Conservation (phyloP, 2,329 filamentous ascomycete genomes). For the Venturia nashicola region DNA sequence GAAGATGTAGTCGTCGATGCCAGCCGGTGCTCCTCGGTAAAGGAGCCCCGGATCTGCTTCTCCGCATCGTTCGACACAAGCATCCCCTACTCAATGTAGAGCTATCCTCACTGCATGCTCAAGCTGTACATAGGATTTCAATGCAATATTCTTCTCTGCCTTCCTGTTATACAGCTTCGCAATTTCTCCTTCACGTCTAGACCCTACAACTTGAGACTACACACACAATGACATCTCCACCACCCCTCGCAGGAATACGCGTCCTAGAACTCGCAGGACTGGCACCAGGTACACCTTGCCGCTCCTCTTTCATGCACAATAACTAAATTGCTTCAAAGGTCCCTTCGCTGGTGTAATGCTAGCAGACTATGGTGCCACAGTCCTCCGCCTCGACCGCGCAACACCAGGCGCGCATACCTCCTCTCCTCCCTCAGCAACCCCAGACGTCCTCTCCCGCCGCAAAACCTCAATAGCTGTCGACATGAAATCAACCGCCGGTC, state of each 20-base stretch:
- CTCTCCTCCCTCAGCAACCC: slow-evolving; percentile 35
- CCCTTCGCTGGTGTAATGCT: slow-evolving; percentile 78
- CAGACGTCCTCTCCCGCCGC: slow-evolving; percentile 65
- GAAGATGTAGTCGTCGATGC: neutral
- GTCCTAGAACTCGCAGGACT: slow-evolving; percentile 56
- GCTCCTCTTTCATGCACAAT: slow-evolving; percentile 11
- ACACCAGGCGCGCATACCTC: slow-evolving; percentile 27
- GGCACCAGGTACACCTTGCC: slow-evolving; percentile 34
- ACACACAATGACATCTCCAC: slow-evolving; percentile 17
- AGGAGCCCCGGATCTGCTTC: slow-evolving; percentile 3
- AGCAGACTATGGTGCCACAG: slow-evolving; percentile 76
- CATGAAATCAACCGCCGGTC: slow-evolving; percentile 55
- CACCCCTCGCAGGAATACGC: slow-evolving; percentile 44
- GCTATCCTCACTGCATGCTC: neutral
- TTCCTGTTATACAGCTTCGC: neutral
- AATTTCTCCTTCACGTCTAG: neutral
- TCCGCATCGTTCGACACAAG: slow-evolving; percentile 1
- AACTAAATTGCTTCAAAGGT: slow-evolving; percentile 35
- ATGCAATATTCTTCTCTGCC: neutral
- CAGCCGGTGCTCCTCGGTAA: neutral
- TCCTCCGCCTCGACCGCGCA: slow-evolving; percentile 71
- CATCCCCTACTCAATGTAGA: neutral
- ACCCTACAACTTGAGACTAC: neutral
- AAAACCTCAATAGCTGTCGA: slow-evolving; percentile 74
- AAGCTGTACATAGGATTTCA: neutral